Evolutionary conservation across 495 filamentous ascomycete species (phyloP).

Genomic region (Penicillium fimorum): DNA sequence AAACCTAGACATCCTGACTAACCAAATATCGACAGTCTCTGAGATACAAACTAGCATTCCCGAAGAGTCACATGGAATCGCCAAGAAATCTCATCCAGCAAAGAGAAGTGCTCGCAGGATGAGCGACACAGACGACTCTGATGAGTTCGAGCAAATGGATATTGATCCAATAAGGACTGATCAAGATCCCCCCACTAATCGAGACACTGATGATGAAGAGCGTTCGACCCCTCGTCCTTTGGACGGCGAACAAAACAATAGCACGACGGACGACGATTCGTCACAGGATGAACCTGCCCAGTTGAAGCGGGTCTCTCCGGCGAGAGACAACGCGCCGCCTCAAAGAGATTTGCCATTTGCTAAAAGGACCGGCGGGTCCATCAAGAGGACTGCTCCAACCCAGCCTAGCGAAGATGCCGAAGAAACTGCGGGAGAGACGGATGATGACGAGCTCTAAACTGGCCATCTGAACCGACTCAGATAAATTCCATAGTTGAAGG

Average conservation of each 20-base stretch:
- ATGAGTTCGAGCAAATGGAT: constrained; percentile 58
- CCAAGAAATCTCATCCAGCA: constrained; percentile 22
- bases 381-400: constrained; percentile 3
- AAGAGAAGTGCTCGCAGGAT: constrained; percentile 44
- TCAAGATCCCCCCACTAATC: constrained; percentile 25
- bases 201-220: constrained; percentile 42
- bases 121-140: constrained; percentile 28
- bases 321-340: constrained; percentile 30
- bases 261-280: constrained; percentile 38
- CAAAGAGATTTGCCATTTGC: constrained; percentile 43
- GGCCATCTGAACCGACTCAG: not conserved
- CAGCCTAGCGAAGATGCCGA: constrained; percentile 19
- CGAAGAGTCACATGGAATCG: constrained; percentile 10
- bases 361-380: constrained; percentile 11
- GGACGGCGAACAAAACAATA: constrained; percentile 43
- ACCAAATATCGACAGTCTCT: constrained; percentile 23
- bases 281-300: constrained; percentile 1
- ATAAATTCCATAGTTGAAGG: not conserved
- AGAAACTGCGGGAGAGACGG: constrained; percentile 46
- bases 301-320: constrained; percentile 8
- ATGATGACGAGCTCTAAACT: constrained; percentile 53
- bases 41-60: constrained; percentile 24
- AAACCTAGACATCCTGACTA: not conserved
- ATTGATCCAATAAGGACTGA: constrained; percentile 39
- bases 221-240: constrained; percentile 33